A percentile compares a stretch with the other conserved stretches of the same genome.
Evolutionary conservation across 495 filamentous ascomycete genomes (phyloP).

Genomic region (Daldinia loculata): DNA sequence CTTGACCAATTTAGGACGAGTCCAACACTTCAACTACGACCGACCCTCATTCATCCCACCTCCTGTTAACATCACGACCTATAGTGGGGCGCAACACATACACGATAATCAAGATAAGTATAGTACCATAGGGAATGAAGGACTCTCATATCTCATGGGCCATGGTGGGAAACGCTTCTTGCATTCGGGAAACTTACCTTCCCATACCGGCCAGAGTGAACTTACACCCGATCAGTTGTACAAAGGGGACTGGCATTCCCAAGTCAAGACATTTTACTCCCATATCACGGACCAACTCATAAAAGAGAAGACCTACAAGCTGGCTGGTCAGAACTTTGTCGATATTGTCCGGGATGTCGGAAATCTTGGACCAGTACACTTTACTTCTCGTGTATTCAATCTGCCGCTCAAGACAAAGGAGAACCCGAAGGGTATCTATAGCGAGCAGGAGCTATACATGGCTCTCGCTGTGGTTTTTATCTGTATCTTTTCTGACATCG

Average conservation of each 20-base stretch:
- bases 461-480: constrained; percentile 73
- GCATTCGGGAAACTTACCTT: constrained; percentile 60
- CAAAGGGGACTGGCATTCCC: constrained; percentile 59
- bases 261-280: constrained; percentile 71
- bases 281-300: constrained; percentile 72
- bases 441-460: constrained; percentile 80
- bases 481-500: constrained; percentile 58
- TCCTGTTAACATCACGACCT: constrained; percentile 65
- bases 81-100: constrained; percentile 69
- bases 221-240: constrained; percentile 70
- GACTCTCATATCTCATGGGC: constrained; percentile 61
- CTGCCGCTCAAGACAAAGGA: constrained; percentile 77
- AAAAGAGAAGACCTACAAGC: constrained; percentile 65
- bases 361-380: constrained; percentile 76
- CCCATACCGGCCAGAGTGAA: constrained; percentile 56
- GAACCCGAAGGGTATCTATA: constrained; percentile 74
- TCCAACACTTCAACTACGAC: constrained; percentile 75
- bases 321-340: constrained; percentile 70
- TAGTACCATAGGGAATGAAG: constrained; percentile 68
- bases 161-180: constrained; percentile 60
- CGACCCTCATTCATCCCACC: constrained; percentile 63
- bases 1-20: constrained; percentile 73
- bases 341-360: constrained; percentile 81
- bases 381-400: constrained; percentile 75
- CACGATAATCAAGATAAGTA: constrained; percentile 70